These are phyloP conservation scores for Colletotrichum viniferum DNA, from an alignment of 2,329 filamentous ascomycete genomes.

Conservation along the genomic window DNA sequence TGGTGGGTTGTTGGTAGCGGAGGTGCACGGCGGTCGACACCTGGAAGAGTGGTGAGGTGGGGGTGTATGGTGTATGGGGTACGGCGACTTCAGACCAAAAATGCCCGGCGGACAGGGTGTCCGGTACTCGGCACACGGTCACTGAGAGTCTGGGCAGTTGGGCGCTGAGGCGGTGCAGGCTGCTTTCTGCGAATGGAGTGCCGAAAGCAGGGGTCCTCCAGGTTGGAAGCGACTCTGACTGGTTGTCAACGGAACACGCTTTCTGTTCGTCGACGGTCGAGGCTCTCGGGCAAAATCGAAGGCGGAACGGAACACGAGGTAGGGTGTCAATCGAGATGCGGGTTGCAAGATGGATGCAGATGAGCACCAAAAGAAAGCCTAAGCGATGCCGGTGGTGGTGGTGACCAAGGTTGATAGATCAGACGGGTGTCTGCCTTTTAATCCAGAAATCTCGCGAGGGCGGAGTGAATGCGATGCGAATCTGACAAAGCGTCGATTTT, in stretches of 20 bases:
- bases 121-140: not conserved
- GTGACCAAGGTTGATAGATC: not conserved
- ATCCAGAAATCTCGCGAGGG: not conserved
- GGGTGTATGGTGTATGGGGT: slow-evolving; percentile 8
- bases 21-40: not conserved
- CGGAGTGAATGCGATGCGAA: not conserved
- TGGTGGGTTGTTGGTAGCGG: not conserved
- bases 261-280: slow-evolving; percentile 13
- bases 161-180: slow-evolving; percentile 13
- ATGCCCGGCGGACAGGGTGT: not conserved
- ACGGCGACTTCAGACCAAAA: not conserved
- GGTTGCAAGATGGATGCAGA: not conserved
- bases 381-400: not conserved
- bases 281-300: slow-evolving; percentile 17
- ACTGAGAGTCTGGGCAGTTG: not conserved
- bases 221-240: not conserved
- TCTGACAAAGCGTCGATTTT: not conserved
- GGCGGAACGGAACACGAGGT: slow-evolving; percentile 7
- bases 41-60: not conserved
- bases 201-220: slow-evolving; percentile 17
- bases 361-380: not conserved
- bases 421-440: slow-evolving; percentile 1
- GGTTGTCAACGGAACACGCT: slow-evolving; percentile 3
- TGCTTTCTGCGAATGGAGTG: slow-evolving; percentile 18
- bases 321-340: slow-evolving; percentile 6